Evolutionary conservation across 495 filamentous ascomycete species (phyloP).

Genomic region (Podospora pseudopauciseta): DNA sequence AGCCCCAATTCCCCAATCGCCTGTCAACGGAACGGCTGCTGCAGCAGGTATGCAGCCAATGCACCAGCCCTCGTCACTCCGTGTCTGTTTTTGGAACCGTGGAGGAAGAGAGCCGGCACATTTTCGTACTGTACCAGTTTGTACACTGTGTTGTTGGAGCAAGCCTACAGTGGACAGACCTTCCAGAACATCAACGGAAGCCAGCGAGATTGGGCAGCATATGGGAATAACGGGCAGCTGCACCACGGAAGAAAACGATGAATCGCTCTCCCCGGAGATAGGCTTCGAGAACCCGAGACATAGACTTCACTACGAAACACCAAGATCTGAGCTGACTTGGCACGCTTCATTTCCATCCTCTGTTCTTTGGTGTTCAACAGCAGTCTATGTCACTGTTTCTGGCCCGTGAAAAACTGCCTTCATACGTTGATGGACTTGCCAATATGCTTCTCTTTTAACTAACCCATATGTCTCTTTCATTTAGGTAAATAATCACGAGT

Average conservation of each 20-base stretch:
- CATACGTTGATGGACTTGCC: not conserved
- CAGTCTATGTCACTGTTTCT: not conserved
- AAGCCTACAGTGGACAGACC: constrained; percentile 5
- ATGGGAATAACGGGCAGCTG: constrained; percentile 4
- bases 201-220: not conserved
- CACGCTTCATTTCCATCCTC: too few species aligned
- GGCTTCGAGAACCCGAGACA: constrained; percentile 6
- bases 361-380: not conserved
- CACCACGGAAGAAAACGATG: constrained; percentile 11
- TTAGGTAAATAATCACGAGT: not conserved
- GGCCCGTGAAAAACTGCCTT: not conserved
- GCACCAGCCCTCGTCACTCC: constrained; percentile 6
- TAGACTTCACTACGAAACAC: not conserved
- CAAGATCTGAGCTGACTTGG: not conserved
- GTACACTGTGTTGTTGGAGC: not conserved
- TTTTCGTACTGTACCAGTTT: constrained; percentile 3
- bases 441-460: not conserved
- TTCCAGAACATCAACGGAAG: constrained; percentile 25
- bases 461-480: not conserved
- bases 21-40: constrained; percentile 3
- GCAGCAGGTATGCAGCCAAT: constrained; percentile 3
- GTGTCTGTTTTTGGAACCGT: not conserved
- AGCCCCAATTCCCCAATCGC: constrained; percentile 5
- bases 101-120: constrained; percentile 2
- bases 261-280: not conserved